phyloP scores from a whole-genome alignment of 139 green algal genomes.

The Chlamydomonas urium region DNA sequence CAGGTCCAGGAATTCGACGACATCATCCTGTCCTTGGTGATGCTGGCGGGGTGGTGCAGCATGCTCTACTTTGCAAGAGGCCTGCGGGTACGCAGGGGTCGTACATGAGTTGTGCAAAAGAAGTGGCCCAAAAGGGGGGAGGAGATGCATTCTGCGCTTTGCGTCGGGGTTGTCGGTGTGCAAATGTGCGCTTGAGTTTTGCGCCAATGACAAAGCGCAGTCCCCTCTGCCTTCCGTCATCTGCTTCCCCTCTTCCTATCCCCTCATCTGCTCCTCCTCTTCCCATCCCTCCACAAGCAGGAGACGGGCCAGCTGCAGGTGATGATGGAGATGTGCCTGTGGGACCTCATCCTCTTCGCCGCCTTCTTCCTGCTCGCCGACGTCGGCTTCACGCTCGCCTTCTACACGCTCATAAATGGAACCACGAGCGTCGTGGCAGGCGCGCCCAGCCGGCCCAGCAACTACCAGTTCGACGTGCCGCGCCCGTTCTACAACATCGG shows the following conservation, averaged over 20 bases:
- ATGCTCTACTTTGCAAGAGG: conserved; percentile 41
- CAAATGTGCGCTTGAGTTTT: too few relatives aligned
- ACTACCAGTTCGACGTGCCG: background rate
- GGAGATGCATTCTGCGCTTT: background rate
- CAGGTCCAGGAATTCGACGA: conserved; percentile 47
- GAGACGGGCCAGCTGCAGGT: conserved; percentile 35
- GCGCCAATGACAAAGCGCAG: too few relatives aligned
- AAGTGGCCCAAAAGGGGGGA: too few relatives aligned
- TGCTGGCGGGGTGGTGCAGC: conserved; percentile 40
- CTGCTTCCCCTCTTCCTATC: background rate
- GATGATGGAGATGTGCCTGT: conserved; percentile 39
- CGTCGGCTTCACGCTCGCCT: conserved; percentile 54
- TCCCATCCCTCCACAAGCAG: background rate
- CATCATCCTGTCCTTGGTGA: conserved; percentile 46
- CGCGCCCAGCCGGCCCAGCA: background rate
- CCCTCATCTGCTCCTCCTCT: background rate
- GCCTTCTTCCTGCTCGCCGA: conserved; percentile 40
- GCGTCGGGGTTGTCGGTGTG: background rate
- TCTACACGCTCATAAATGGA: conserved; percentile 41
- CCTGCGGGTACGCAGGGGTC: conserved; percentile 2
- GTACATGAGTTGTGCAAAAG: too few relatives aligned
- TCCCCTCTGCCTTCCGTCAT: background rate
- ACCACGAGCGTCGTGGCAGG: conserved; percentile 1
- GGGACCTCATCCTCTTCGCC: conserved; percentile 42
- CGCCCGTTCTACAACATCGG: conserved; percentile 11